These are phyloP conservation scores for Trypanosomatidae sp. DNA, from an alignment of 208 protist species.

Conservation along the genomic window DNA sequence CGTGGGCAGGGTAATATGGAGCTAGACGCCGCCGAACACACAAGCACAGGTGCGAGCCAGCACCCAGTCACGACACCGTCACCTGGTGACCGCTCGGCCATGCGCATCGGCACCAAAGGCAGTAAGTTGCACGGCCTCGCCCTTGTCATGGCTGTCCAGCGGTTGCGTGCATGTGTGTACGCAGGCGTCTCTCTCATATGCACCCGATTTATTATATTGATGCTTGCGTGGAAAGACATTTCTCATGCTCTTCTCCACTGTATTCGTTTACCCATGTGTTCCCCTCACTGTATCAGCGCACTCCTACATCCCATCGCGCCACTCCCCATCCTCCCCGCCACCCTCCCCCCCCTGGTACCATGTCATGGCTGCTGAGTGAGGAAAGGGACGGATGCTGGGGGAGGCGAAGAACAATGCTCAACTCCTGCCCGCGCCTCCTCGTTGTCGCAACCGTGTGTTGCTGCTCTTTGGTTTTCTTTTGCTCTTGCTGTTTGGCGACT, in stretches of 20 bases:
- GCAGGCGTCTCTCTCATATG: background rate
- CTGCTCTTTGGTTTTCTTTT: background rate
- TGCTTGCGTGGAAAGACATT: background rate
- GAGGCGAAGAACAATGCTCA: background rate
- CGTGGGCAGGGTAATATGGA: background rate
- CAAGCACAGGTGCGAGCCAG: conserved; percentile 9
- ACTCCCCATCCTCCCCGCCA: background rate
- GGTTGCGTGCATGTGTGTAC: conserved; percentile 3
- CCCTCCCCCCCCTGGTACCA: background rate
- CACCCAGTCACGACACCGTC: background rate
- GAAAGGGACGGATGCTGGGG: background rate
- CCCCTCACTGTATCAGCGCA: background rate
- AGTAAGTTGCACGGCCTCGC: background rate
- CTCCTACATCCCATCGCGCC: background rate
- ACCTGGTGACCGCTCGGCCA: background rate
- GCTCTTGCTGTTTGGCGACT: background rate
- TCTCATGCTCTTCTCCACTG: background rate
- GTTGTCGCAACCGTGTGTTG: background rate
- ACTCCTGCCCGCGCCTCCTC: background rate
- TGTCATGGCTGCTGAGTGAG: background rate
- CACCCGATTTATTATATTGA: background rate
- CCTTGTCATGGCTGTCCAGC: background rate
- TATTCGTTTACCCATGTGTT: background rate
- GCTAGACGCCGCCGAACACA: conserved; percentile 14
- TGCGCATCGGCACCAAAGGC: background rate